These are phyloP conservation scores for Camelina neglecta DNA, from an alignment of 345 rosid species.

Conservation along the genomic window DNA sequence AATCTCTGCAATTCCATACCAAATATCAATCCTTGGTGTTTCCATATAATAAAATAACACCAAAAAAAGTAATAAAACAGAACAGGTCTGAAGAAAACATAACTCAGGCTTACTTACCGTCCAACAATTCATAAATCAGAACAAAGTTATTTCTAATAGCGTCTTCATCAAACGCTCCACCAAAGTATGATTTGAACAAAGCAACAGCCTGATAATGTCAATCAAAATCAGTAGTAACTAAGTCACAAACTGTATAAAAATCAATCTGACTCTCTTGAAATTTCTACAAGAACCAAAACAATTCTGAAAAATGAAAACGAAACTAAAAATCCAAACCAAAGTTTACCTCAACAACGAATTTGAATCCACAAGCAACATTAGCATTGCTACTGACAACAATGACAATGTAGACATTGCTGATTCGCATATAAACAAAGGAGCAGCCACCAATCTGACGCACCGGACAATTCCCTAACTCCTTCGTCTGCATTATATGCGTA, in stretches of 20 bases:
- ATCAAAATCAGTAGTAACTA: conserved; percentile 4
- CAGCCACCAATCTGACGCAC: conserved; percentile 99
- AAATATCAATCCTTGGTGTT: neutral
- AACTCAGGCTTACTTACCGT: conserved; percentile 67
- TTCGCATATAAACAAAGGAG: conserved; percentile 95
- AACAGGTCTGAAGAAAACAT: neutral
- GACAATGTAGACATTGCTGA: conserved; percentile 96
- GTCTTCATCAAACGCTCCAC: conserved; percentile 99
- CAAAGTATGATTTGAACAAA: conserved; percentile 94
- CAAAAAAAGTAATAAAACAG: neutral
- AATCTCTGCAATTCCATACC: conserved; percentile 65
- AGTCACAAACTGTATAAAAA: conserved; percentile 1
- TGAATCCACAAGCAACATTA: conserved; percentile 98
- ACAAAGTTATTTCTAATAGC: conserved; percentile 96
- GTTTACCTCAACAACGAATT: conserved; percentile 93
- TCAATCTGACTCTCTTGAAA: neutral
- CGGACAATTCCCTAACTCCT: conserved; percentile 95
- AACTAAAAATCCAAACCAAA: neutral
- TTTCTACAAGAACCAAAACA: neutral
- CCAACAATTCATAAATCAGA: conserved; percentile 93
- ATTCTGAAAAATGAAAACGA: neutral
- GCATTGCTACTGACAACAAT: conserved; percentile 99
- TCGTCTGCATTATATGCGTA: conserved; percentile 96
- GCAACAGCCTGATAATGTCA: conserved; percentile 75
- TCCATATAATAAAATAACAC: neutral